A percentile compares a stretch with the other conserved stretches of the same genome.
These are phyloP conservation scores for Pseudopithomyces maydicus DNA, from an alignment of 2,329 filamentous ascomycete genomes.

Conservation along the genomic window DNA sequence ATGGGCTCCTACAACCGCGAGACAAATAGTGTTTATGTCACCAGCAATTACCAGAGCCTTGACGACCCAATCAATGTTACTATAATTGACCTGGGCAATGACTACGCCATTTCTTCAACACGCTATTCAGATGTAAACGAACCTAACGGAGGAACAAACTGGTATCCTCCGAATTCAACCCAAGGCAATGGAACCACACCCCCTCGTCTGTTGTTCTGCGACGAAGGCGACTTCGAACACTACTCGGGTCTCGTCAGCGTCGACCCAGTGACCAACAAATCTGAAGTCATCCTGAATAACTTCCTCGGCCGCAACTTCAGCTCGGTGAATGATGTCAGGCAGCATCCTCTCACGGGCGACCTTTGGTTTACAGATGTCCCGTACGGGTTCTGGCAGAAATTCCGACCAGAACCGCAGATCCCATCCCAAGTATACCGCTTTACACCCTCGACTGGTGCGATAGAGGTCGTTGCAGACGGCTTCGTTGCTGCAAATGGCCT, in stretches of 20 bases:
- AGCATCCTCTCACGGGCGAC: constrained; percentile 50
- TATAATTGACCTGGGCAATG: constrained; percentile 46
- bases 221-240: constrained; percentile 47
- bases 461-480: constrained; percentile 49
- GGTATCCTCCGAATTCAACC: constrained; percentile 35
- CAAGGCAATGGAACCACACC: constrained; percentile 28
- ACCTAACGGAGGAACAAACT: constrained; percentile 44
- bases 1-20: constrained; percentile 40
- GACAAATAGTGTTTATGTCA: constrained; percentile 49
- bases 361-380: constrained; percentile 58
- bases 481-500: constrained; percentile 53
- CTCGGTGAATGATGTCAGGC: constrained; percentile 49
- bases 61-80: constrained; percentile 43
- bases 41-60: constrained; percentile 43
- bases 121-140: constrained; percentile 46
- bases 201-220: constrained; percentile 37
- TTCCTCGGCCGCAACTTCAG: constrained; percentile 55
- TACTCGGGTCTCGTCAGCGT: constrained; percentile 50
- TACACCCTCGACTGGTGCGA: constrained; percentile 46
- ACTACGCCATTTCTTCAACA: constrained; percentile 45
- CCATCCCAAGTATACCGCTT: constrained; percentile 51
- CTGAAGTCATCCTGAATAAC: constrained; percentile 50
- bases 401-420: constrained; percentile 36
- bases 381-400: constrained; percentile 38
- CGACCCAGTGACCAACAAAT: constrained; percentile 51